These are phyloP conservation scores for Talaromyces atroroseus DNA, from an alignment of 2,329 filamentous ascomycete genomes.

Conservation along the genomic window DNA sequence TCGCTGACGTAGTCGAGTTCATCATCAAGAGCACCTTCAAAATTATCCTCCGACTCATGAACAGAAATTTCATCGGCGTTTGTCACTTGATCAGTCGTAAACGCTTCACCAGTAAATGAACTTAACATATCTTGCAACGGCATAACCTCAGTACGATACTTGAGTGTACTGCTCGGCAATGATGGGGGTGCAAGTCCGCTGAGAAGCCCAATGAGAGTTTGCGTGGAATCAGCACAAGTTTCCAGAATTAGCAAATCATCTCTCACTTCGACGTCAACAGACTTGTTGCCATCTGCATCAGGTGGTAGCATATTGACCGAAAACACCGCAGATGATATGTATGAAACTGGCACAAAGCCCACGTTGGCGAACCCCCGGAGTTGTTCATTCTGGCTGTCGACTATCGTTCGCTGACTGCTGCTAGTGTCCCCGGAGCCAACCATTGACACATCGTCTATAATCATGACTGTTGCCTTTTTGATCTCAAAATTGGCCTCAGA, in stretches of 20 bases:
- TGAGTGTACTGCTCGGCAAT: conserved; percentile 73
- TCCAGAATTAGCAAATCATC: conserved; percentile 87
- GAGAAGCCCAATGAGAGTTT: conserved; percentile 75
- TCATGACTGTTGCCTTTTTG: conserved; percentile 72
- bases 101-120: conserved; percentile 83
- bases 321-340: conserved; percentile 74
- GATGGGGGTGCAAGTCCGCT: conserved; percentile 78
- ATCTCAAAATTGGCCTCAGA: conserved; percentile 63
- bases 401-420: conserved; percentile 22
- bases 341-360: conserved; percentile 82
- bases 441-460: conserved; percentile 64
- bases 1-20: conserved; percentile 51
- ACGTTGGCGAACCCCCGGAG: conserved; percentile 49
- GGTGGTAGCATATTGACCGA: conserved; percentile 56
- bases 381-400: conserved; percentile 37
- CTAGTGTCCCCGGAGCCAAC: conserved; percentile 23
- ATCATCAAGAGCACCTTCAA: conserved; percentile 34
- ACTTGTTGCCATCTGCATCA: conserved; percentile 55
- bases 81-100: conserved; percentile 41
- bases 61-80: conserved; percentile 33
- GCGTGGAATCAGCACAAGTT: conserved; percentile 93
- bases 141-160: conserved; percentile 81
- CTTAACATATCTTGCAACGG: conserved; percentile 83
- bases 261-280: conserved; percentile 71
- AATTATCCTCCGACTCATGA: conserved; percentile 38